phyloP scores from a whole-genome alignment of 2,329 filamentous ascomycete genomes.

The Apiospora malaysiana region DNA sequence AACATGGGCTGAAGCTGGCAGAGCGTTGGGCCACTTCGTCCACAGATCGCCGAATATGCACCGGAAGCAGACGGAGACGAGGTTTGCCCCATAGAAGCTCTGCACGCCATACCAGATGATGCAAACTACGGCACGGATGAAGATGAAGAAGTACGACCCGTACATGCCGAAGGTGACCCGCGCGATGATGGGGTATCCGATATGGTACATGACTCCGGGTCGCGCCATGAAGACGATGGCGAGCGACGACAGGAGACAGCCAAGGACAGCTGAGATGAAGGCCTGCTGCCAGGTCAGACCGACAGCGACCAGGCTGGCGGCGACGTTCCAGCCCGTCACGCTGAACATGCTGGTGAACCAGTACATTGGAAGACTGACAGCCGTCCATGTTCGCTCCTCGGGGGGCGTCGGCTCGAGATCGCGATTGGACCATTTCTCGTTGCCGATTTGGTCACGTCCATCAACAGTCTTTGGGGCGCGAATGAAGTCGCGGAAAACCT shows the following conservation, averaged over 20 bases:
- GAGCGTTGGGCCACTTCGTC: constrained; percentile 39
- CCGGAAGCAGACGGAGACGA: constrained; percentile 35
- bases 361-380: constrained; percentile 37
- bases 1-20: constrained; percentile 40
- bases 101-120: constrained; percentile 36
- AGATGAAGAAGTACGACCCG: constrained; percentile 49
- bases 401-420: constrained; percentile 39
- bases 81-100: constrained; percentile 33
- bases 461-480: constrained; percentile 30
- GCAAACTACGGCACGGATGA: constrained; percentile 40
- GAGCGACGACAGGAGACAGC: constrained; percentile 33
- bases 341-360: constrained; percentile 39
- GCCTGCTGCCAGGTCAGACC: constrained; percentile 39
- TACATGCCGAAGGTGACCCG: constrained; percentile 48
- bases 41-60: constrained; percentile 43
- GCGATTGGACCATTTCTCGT: constrained; percentile 38
- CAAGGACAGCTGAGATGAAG: constrained; percentile 34
- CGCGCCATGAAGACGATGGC: constrained; percentile 36
- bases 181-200: constrained; percentile 43
- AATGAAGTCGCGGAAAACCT: constrained; percentile 33
- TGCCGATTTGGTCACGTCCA: constrained; percentile 30
- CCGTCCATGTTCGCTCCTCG: constrained; percentile 38
- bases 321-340: constrained; percentile 38
- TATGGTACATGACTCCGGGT: constrained; percentile 36
- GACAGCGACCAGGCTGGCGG: constrained; percentile 35